Conservation (phyloP, 208 protist species). For the Leptomonas pyrrhocoris region DNA sequence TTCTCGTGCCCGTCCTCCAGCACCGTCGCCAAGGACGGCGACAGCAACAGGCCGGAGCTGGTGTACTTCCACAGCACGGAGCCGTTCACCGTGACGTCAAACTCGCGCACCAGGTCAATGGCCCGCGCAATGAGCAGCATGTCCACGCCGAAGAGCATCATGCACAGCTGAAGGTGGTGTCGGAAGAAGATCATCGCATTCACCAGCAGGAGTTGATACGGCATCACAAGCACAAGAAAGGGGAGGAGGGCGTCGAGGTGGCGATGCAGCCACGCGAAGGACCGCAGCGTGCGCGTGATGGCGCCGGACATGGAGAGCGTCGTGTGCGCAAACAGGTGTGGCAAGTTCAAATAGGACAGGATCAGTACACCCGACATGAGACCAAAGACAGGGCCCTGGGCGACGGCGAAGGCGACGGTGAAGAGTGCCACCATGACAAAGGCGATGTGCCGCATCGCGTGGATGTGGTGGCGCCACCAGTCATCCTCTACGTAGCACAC, state of each 20-base stretch:
- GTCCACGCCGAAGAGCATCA: conserved; percentile 56
- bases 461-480: conserved; percentile 80
- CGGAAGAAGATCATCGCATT: conserved; percentile 67
- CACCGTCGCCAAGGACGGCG: conserved; percentile 61
- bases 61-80: conserved; percentile 70
- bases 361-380: conserved; percentile 56
- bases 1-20: conserved; percentile 77
- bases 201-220: conserved; percentile 64
- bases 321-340: conserved; percentile 66
- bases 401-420: conserved; percentile 28
- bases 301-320: conserved; percentile 56
- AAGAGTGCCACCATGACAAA: conserved; percentile 54
- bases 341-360: conserved; percentile 70
- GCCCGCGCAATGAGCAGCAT: conserved; percentile 59
- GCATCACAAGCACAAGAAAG: conserved; percentile 45
- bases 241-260: conserved; percentile 65
- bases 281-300: conserved; percentile 49
- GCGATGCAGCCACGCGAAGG: conserved; percentile 60
- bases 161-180: conserved; percentile 43
- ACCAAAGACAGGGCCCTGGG: conserved; percentile 55
- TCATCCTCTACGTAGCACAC: conserved; percentile 65
- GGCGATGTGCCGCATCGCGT: conserved; percentile 77
- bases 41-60: conserved; percentile 32
- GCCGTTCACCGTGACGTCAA: conserved; percentile 66
- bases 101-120: conserved; percentile 79